Evolutionary conservation across 2,329 filamentous ascomycete species (phyloP).

Genomic region (Epichloe uncinata): DNA sequence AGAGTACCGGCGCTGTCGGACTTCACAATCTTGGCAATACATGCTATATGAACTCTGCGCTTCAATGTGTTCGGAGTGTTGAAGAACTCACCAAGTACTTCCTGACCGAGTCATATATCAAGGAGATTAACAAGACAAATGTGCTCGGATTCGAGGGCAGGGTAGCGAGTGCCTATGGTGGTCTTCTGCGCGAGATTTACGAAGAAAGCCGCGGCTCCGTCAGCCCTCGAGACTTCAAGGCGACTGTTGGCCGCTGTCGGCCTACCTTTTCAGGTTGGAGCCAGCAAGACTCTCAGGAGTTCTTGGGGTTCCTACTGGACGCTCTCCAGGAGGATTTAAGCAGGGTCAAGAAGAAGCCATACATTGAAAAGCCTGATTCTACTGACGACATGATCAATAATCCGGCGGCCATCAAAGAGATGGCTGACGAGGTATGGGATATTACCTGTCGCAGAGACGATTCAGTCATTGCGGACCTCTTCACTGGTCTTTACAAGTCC

Average conservation of each 20-base stretch:
- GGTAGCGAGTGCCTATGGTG: slow-evolving; percentile 74
- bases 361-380: slow-evolving; percentile 94
- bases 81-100: slow-evolving; percentile 93
- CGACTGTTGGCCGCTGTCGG: slow-evolving; percentile 65
- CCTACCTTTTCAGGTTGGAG: slow-evolving; percentile 86
- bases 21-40: slow-evolving; percentile 89
- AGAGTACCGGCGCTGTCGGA: slow-evolving; percentile 64
- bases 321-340: slow-evolving; percentile 92
- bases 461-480: slow-evolving; percentile 88
- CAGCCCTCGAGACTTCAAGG: slow-evolving; percentile 70
- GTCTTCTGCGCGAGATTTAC: slow-evolving; percentile 67
- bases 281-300: slow-evolving; percentile 96
- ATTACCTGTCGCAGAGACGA: slow-evolving; percentile 90
- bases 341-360: slow-evolving; percentile 87
- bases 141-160: slow-evolving; percentile 73
- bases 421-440: slow-evolving; percentile 80
- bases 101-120: slow-evolving; percentile 56
- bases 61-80: slow-evolving; percentile 88
- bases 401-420: slow-evolving; percentile 62
- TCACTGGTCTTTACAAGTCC: slow-evolving; percentile 97
- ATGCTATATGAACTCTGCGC: slow-evolving; percentile 97
- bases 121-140: slow-evolving; percentile 76
- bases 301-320: slow-evolving; percentile 87
- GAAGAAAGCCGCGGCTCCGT: slow-evolving; percentile 55
- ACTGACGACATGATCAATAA: slow-evolving; percentile 91